Evolutionary conservation across 306 rosid species (phyloP), one percentile per base, ranked within the genome.

Genomic region (Corylus avellana): DNA sequence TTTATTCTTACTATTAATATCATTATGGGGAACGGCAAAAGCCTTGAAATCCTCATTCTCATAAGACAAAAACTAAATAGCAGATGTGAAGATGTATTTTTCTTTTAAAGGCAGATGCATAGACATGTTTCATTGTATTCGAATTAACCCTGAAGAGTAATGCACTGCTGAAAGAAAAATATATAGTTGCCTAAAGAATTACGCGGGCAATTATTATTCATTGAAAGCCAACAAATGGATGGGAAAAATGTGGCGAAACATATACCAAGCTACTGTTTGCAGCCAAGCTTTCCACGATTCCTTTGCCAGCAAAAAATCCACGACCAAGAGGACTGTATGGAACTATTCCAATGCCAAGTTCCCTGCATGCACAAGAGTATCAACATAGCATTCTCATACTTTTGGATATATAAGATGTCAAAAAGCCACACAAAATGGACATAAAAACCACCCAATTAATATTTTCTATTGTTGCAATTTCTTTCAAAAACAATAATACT

Each of bases 261-360:
- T 57, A 35, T 88, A 91, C 97, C 94, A 86, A 59, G 9, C 2
- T 29, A 50, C 89, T 86, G 67, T 35, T 29, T 71, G 78, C 76
- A 39, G 97, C 73, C 64, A 87, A 22, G 69, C 56, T 82, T 78
- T 93, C 97, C 39, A 80, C 70, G 69, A 88, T 81, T 27, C 84
- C 93, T 86, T 71, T 93, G 75, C 98, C 98, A 20, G 90, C 97
- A 48, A 93, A 91, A 56, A 93, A 90, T 4, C 94, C 98, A 46
- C 89, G 87, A 12, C 98, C 97, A 50, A 93, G 93, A 75, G 98
- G 97, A 75, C 97, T 87, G 58, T 88, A 91, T 2, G 98, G 90
- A 53, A 91, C 98, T 71, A 91, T 86, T 51, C 97, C 98, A 72
- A 93, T 90, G n/a, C 93, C 92, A 75, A 89, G 92, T 74, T 94